Evolutionary conservation across 441 rosid genomes (phyloP).

Genomic region (Pelargonium myrrhifolium): DNA sequence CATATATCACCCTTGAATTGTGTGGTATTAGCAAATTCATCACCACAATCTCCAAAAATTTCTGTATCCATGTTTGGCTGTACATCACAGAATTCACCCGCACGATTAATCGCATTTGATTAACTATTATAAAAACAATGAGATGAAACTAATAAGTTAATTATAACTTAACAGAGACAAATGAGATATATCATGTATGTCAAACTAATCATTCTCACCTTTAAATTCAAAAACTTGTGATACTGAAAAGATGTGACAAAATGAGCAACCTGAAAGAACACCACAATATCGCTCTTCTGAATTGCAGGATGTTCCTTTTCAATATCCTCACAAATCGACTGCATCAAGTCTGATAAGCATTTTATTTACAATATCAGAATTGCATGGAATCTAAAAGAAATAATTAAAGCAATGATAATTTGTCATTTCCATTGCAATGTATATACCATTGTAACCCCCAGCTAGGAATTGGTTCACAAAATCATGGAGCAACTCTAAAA

Average conservation of each 20-base stretch:
- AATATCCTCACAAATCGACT: slow-evolving; percentile 73
- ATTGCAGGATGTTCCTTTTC: slow-evolving; percentile 80
- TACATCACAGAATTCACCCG: slow-evolving; percentile 19
- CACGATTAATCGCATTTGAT: slow-evolving; percentile 5
- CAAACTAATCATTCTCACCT: slow-evolving; percentile 44
- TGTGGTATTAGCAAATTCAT: slow-evolving; percentile 37
- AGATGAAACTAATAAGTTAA: slow-evolving; percentile 5
- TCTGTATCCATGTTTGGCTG: slow-evolving; percentile 41
- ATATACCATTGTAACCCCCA: slow-evolving; percentile 84
- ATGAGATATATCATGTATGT: slow-evolving; percentile 1
- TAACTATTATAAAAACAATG: slow-evolving; percentile 7
- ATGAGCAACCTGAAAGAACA: slow-evolving; percentile 80
- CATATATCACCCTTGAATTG: slow-evolving; percentile 67
- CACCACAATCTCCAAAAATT: slow-evolving; percentile 26
- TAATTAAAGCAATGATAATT: slow-evolving; percentile 5
- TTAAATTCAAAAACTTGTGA: slow-evolving; percentile 49
- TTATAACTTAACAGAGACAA: slow-evolving; percentile 10
- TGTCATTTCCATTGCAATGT: slow-evolving; percentile 13
- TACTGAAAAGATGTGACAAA: slow-evolving; percentile 73
- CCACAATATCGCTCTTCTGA: slow-evolving; percentile 67
- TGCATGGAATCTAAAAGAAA: background rate
- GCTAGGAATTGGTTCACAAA: slow-evolving; percentile 73
- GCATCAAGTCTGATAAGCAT: slow-evolving; percentile 63
- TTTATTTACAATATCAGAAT: slow-evolving; percentile 18
- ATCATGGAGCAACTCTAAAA: slow-evolving; percentile 67